Percentiles rank a stretch among this genome's conserved stretches.
Conservation (phyloP, 139 green algal species). For the Haematococcus lacustris region DNA sequence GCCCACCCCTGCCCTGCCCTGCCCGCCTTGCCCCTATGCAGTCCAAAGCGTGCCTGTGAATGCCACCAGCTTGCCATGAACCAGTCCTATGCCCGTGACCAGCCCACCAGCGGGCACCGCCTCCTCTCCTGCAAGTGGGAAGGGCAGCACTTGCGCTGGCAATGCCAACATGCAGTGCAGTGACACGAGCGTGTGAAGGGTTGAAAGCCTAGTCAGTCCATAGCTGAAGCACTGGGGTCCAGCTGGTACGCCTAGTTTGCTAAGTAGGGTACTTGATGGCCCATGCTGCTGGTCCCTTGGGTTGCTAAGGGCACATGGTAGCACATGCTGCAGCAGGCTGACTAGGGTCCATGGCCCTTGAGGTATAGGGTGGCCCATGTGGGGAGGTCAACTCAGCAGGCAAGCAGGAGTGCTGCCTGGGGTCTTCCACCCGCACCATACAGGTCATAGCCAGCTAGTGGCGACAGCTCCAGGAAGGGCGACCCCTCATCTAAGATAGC, state of each 20-base stretch:
- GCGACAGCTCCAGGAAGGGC: constrained; percentile 80
- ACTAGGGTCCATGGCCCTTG: background rate
- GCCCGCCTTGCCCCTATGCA: background rate
- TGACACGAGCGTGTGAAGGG: background rate
- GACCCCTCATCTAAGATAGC: constrained; percentile 68
- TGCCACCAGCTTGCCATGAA: constrained; percentile 69
- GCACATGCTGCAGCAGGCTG: background rate
- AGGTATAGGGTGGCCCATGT: too few relatives aligned
- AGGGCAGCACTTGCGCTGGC: background rate
- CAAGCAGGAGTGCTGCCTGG: too few relatives aligned
- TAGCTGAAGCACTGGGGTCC: background rate
- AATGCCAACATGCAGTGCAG: background rate
- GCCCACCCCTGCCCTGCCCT: too few relatives aligned
- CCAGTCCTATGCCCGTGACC: constrained; percentile 81
- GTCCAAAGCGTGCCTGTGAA: constrained; percentile 38
- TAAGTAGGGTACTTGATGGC: background rate
- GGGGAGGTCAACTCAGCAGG: too few relatives aligned
- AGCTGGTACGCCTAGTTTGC: background rate
- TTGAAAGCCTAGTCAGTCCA: background rate
- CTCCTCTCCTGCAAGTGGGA: constrained; percentile 48
- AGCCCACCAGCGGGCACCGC: constrained; percentile 76
- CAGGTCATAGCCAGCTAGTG: constrained; percentile 68
- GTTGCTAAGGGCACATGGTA: background rate
- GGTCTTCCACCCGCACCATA: constrained; percentile 51
- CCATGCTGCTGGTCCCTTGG: background rate